These are phyloP conservation scores for Talaromyces funiculosus DNA, from an alignment of 2,329 filamentous ascomycete species.

Conservation along the genomic window DNA sequence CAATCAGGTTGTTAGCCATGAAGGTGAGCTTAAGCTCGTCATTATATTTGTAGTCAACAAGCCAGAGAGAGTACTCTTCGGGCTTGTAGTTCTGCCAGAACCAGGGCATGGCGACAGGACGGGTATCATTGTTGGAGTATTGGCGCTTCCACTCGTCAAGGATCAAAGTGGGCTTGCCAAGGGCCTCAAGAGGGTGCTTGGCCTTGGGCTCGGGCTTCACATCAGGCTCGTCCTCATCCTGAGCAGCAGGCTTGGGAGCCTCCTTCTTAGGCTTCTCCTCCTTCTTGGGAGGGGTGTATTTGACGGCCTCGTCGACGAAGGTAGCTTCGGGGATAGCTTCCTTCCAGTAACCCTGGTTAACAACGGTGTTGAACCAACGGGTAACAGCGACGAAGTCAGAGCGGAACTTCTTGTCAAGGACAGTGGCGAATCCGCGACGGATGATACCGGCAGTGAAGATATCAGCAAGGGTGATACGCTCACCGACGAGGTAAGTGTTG, in stretches of 20 bases:
- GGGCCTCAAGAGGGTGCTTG: constrained; percentile 90
- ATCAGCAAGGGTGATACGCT: constrained; percentile 95
- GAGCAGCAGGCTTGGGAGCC: constrained; percentile 45
- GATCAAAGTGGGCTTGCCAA: constrained; percentile 71
- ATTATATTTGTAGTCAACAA: constrained; percentile 97
- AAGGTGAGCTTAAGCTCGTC: constrained; percentile 94
- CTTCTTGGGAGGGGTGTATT: constrained; percentile 70
- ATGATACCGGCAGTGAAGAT: constrained; percentile 75
- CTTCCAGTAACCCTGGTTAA: constrained; percentile 87
- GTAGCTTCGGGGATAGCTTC: constrained; percentile 68
- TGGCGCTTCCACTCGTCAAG: constrained; percentile 98
- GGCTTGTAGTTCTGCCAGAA: constrained; percentile 97
- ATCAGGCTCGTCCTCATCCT: constrained; percentile 52
- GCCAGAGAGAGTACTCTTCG: constrained; percentile 94
- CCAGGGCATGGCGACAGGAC: constrained; percentile 78
- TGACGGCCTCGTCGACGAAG: constrained; percentile 74
- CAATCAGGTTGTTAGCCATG: constrained; percentile 99
- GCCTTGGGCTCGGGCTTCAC: constrained; percentile 68
- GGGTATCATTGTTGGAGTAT: constrained; percentile 94
- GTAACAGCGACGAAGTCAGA: constrained; percentile 73
- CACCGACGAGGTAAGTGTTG: constrained; percentile 96
- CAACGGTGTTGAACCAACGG: constrained; percentile 92
- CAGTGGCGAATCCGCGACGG: constrained; percentile 82
- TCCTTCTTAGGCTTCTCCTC: constrained; percentile 63
- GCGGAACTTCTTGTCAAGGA: constrained; percentile 90